Base-by-base conservation (phyloP, 208 protist genomes). In the Acanthamoeba triangularis region DNA sequence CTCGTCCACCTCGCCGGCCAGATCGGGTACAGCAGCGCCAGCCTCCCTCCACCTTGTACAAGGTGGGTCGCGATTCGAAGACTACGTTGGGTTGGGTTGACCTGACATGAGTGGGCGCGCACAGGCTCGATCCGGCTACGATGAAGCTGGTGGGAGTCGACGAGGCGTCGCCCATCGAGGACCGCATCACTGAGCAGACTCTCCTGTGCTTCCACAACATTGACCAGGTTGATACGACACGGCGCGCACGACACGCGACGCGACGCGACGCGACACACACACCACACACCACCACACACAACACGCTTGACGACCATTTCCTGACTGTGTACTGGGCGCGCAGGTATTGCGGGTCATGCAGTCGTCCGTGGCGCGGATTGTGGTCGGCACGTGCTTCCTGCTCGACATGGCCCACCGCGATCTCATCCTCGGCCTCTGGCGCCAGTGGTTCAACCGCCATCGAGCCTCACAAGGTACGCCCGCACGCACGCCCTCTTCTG, bases 1-100 rank as follows among this genome's bases (percentile, higher is more conserved):
- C 63, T 87, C 1, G 78, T 90, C 47, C 80, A 91, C 37, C 74
- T 95, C 11, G 93, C 93, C 28, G 93, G 93, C 28, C 93, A 95
- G 30, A 95, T 95, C 23, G 90, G 35, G 74, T 85, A 87, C 30
- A 16, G 3, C 13, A n/a, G n/a, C n/a, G n/a, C n/a, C 35, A 10
- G 10, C 35, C 14, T 28, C 37, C 13, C 30, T 94, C 6, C 41
- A 20, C 18, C 1, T 44, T 4, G 37, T 3, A 23, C 4, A n/a
- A n/a, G n/a, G n/a, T n/a, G n/a, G n/a, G n/a, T n/a, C n/a, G n/a
- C n/a, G n/a, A n/a, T n/a, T n/a, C n/a, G n/a, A n/a, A n/a, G n/a
- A n/a, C n/a, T n/a, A n/a, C n/a, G n/a, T n/a, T n/a, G n/a, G n/a
- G n/a, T n/a, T n/a, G n/a, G n/a, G n/a, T n/a, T n/a, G 23, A n/a